Base-by-base conservation (phyloP, 495 filamentous ascomycete genomes). In the Penicillium soppii region DNA sequence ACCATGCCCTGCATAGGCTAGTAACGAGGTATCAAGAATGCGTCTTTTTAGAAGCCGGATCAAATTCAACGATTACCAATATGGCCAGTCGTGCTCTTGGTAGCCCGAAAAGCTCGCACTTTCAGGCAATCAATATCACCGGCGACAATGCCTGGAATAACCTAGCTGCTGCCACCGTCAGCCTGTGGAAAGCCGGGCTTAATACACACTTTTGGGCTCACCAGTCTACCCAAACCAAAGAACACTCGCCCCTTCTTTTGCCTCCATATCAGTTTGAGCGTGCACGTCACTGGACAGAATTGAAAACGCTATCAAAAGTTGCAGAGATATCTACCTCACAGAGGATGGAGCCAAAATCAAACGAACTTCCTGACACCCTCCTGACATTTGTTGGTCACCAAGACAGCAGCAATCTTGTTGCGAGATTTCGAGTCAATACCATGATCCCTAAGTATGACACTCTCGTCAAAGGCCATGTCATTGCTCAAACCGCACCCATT, bases 401-500 rank as follows among this genome's bases (percentile, higher is more conserved):
- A 5, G 37, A 40, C 5, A n/a, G 17, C 12, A 23, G 4, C 1
- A 40, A 23, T 1, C 9, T 12, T 4, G 6, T 21, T 2, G 37
- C 37, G 22, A 19, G 20, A 4, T 40, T 40, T 19, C 37, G 21
- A 19, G 20, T 40, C 19, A 19, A 40, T 19, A 40, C 37, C 20
- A 10, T 21, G 15, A 21, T 20, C 1, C 17, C 20, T 12, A 20
- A 40, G 7, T 27, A 26, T 7, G 12, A 42, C 4, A 22, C 9
- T 16, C 16, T 26, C 2, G 21, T 42, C n/a, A 12, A 23, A 1
- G 50, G 40, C 7, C 76, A 82, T 54, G 33, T 75, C 2, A 74
- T 78, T n/a, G 76, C 69, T 1, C 54, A 71, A n/a, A 75, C 73
- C 1, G 76, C 76, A 0, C 70, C 75, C 0, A 69, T 80, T 8